These are phyloP conservation scores for Aspergillus hortae DNA, from an alignment of 2,329 filamentous ascomycete genomes.

Conservation along the genomic window DNA sequence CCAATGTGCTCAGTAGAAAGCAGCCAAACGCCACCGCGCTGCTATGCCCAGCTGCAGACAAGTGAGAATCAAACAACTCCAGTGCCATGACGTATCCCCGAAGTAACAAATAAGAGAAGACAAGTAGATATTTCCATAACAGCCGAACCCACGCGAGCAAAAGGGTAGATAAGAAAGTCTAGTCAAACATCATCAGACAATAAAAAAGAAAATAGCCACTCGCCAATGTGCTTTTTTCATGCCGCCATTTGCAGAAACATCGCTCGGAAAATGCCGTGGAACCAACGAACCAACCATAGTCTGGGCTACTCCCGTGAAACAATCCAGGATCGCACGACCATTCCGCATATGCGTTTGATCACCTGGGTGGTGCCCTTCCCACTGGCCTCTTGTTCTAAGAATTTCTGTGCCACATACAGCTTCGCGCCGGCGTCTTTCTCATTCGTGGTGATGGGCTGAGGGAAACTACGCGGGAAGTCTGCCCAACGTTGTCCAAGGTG, in stretches of 20 bases:
- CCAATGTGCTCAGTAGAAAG: slow-evolving; percentile 4
- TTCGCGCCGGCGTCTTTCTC: slow-evolving; percentile 65
- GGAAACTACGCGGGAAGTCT: slow-evolving; percentile 54
- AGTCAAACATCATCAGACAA: slow-evolving; percentile 15
- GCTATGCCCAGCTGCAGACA: slow-evolving; percentile 16
- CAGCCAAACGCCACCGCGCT: slow-evolving; percentile 22
- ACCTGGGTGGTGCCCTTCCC: slow-evolving; percentile 72
- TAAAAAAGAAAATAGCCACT: slow-evolving; percentile 11
- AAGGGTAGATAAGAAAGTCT: slow-evolving; percentile 13
- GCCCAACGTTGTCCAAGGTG: slow-evolving; percentile 66
- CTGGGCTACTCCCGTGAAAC: slow-evolving; percentile 31
- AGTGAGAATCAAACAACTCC: slow-evolving; percentile 18
- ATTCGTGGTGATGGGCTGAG: slow-evolving; percentile 57
- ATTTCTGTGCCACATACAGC: slow-evolving; percentile 66
- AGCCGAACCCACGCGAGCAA: slow-evolving; percentile 2
- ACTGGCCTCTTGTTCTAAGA: slow-evolving; percentile 63
- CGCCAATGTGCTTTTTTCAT: slow-evolving; percentile 17
- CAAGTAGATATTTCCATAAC: neutral
- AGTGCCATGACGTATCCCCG: slow-evolving; percentile 12
- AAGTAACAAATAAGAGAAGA: slow-evolving; percentile 11
- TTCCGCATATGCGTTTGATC: slow-evolving; percentile 65
- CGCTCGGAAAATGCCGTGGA: slow-evolving; percentile 6
- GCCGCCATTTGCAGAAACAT: slow-evolving; percentile 17
- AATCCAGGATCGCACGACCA: slow-evolving; percentile 60
- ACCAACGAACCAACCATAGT: slow-evolving; percentile 8